Conservation (phyloP, 371 early-diverging fungal genomes). For the Mucor saturninus region DNA sequence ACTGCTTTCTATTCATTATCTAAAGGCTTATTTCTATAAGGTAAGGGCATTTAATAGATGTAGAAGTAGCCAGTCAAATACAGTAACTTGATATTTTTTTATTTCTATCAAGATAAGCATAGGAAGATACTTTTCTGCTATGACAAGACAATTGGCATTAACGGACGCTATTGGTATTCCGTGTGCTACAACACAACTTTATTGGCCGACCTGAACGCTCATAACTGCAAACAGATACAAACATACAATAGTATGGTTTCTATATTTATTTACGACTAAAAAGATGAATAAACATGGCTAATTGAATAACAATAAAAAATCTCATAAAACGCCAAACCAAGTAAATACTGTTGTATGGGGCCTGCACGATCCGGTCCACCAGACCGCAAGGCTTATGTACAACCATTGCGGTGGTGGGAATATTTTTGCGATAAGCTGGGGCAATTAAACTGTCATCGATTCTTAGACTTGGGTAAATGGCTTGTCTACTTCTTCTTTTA, state of each 20-base stretch:
- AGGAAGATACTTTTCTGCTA: too few species aligned
- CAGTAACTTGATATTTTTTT: too few species aligned
- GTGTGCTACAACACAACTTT: too few species aligned
- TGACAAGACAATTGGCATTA: too few species aligned
- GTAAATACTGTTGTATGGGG: neutral
- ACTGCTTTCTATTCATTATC: neutral
- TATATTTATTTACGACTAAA: neutral
- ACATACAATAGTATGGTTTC: neutral
- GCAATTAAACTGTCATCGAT: slow-evolving; percentile 4
- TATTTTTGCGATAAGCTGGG: neutral
- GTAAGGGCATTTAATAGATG: neutral
- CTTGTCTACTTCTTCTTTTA: neutral
- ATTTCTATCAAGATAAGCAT: too few species aligned
- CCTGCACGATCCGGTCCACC: neutral
- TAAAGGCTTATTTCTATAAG: neutral
- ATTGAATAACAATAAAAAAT: slow-evolving; percentile 7
- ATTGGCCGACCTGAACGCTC: too few species aligned
- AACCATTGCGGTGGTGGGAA: neutral
- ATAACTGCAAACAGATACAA: too few species aligned
- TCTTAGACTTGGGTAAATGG: neutral
- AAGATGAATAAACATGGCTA: slow-evolving; percentile 9
- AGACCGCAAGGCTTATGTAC: neutral
- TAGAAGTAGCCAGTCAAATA: too few species aligned
- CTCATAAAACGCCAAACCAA: slow-evolving; percentile 4
- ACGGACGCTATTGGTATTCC: too few species aligned